Evolutionary conservation across 2,329 filamentous ascomycete genomes (phyloP).

Genomic region (Blastomyces parvus): DNA sequence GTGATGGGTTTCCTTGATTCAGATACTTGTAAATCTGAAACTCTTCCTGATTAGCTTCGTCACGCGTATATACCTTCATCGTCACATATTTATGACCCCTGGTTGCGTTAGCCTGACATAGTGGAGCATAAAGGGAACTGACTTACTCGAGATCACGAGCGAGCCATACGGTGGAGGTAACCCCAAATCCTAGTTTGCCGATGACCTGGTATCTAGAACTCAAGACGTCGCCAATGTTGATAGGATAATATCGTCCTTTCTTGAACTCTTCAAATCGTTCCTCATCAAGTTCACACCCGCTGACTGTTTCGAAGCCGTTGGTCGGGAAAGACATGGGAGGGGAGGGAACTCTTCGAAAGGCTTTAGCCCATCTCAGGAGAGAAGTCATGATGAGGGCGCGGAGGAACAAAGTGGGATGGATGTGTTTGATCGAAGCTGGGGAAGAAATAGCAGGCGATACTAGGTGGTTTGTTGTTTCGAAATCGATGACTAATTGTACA

Average conservation of each 20-base stretch:
- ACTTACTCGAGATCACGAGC: slow-evolving; percentile 23
- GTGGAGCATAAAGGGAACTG: slow-evolving; percentile 6
- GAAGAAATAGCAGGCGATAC: neutral
- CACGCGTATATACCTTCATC: slow-evolving; percentile 21
- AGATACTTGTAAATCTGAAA: slow-evolving; percentile 25
- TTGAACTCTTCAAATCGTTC: slow-evolving; percentile 15
- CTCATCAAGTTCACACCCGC: slow-evolving; percentile 19
- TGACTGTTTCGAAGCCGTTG: slow-evolving; percentile 17
- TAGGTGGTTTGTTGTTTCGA: neutral
- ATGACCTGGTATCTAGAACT: slow-evolving; percentile 22
- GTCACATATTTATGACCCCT: slow-evolving; percentile 21
- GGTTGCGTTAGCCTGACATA: slow-evolving; percentile 12
- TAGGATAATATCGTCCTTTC: slow-evolving; percentile 24
- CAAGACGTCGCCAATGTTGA: slow-evolving; percentile 25
- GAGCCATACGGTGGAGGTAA: slow-evolving; percentile 25
- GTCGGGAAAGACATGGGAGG: slow-evolving; percentile 19
- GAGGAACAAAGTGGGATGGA: neutral
- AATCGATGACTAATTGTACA: too few relatives aligned
- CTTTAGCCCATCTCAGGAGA: slow-evolving; percentile 20
- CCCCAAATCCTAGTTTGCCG: slow-evolving; percentile 25
- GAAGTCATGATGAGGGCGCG: slow-evolving; percentile 14
- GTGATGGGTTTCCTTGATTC: slow-evolving; percentile 18
- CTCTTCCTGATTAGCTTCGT: slow-evolving; percentile 19
- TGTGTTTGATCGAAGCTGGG: too few relatives aligned
- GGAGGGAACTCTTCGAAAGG: slow-evolving; percentile 15